Conservation (phyloP, 192 early-diverging fungal species). For the Coemansia sp. region DNA sequence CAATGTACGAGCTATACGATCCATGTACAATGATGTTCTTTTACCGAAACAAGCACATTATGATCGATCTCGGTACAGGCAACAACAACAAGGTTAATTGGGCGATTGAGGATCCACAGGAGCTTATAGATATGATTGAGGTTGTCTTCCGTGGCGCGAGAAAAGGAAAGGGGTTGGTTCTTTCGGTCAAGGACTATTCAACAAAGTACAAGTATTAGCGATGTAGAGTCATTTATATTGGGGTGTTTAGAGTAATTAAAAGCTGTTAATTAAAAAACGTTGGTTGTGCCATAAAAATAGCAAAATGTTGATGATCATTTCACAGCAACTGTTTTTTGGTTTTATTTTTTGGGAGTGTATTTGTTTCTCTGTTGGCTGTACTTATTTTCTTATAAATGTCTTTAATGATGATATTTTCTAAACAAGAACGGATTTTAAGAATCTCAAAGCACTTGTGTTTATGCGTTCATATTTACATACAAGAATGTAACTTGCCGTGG, state of each 20-base stretch:
- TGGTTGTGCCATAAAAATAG: neutral
- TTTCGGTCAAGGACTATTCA: constrained; percentile 96
- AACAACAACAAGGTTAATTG: constrained; percentile 99
- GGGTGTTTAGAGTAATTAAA: neutral
- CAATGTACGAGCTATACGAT: constrained; percentile 99
- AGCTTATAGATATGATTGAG: constrained; percentile 92
- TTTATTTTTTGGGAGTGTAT: neutral
- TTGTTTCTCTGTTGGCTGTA: neutral
- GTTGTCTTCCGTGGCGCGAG: constrained; percentile 90
- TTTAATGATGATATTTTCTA: constrained; percentile 33
- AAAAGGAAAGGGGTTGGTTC: constrained; percentile 96
- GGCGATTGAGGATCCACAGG: constrained; percentile 92
- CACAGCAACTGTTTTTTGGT: neutral
- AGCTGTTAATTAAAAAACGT: neutral
- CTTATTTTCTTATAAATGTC: neutral
- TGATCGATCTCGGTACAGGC: constrained; percentile 98
- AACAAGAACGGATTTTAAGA: constrained; percentile 37
- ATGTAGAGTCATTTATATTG: neutral
- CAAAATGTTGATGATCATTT: neutral
- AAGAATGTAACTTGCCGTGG: constrained; percentile 40
- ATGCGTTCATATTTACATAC: constrained; percentile 33
- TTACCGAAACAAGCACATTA: constrained; percentile 94
- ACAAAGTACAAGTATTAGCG: constrained; percentile 95
- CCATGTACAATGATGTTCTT: constrained; percentile 99
- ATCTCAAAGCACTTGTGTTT: constrained; percentile 21